A percentile compares a stretch with the other conserved stretches of the same genome.
Conservation (phyloP, 2,329 filamentous ascomycete genomes). For the Aschersonia sp. region DNA sequence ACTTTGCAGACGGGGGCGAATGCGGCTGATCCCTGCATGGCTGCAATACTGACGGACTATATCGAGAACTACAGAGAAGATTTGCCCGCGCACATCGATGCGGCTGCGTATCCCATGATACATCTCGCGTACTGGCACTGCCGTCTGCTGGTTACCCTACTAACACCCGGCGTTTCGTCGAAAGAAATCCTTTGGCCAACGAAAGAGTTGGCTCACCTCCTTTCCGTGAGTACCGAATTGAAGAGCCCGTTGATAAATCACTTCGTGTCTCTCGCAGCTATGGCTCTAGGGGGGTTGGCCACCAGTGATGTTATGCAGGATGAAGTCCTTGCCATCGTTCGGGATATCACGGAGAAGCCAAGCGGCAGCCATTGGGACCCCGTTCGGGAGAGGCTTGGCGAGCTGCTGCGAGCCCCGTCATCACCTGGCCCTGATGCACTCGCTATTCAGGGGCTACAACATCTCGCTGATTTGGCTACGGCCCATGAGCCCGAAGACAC, state of each 20-base stretch:
- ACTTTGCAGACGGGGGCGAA: constrained; percentile 18
- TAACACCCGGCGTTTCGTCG: constrained; percentile 39
- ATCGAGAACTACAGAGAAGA: constrained; percentile 50
- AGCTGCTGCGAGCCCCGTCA: constrained; percentile 19
- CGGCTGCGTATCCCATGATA: constrained; percentile 36
- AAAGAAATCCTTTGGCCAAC: constrained; percentile 46
- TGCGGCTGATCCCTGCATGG: constrained; percentile 18
- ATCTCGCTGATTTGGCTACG: constrained; percentile 42
- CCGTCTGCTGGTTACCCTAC: constrained; percentile 47
- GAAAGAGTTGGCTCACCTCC: constrained; percentile 40
- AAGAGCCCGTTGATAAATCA: constrained; percentile 54
- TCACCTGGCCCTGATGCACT: constrained; percentile 19
- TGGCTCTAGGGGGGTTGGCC: constrained; percentile 46
- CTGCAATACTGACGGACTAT: constrained; percentile 20
- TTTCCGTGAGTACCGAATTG: constrained; percentile 38
- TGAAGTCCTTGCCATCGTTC: constrained; percentile 40
- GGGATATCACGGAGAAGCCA: constrained; percentile 40
- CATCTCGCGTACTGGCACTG: constrained; percentile 59
- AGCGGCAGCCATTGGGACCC: constrained; percentile 40
- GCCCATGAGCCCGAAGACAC: constrained; percentile 17
- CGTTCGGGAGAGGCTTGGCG: constrained; percentile 29
- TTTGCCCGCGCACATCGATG: constrained; percentile 42
- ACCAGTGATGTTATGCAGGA: constrained; percentile 40
- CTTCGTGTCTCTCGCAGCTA: constrained; percentile 42
- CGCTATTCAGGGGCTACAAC: constrained; percentile 42